Base-by-base conservation (phyloP, 176 grass and related monocot species). In the Zoysia pacifica region DNA sequence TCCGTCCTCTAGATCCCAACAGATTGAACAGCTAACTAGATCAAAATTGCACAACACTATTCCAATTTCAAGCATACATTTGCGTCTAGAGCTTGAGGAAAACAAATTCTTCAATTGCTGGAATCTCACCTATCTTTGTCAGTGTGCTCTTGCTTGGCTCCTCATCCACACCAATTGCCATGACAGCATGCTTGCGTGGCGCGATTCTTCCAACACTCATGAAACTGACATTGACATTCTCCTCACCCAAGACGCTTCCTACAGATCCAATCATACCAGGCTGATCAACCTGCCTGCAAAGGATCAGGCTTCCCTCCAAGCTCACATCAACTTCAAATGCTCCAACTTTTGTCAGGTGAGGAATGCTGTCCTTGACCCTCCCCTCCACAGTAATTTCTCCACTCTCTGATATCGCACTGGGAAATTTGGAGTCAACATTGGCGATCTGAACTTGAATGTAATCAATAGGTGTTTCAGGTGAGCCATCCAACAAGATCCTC, bases 171-270 rank as follows among this genome's bases (percentile, higher is more conserved):
- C 93, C 93, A 0, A 97, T 97, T 0, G 93, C 90, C 93, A 97
- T 97, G 28, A 97, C 81, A 4, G 93, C 93, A 5, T 81, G 90
- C 72, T 88, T 88, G 48, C 93, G 87, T 56, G 93, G 93, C 9
- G 86, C 93, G 2, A 74, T 79, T 20, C 93, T 84, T 19, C 93
- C 93, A 0, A 97, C 93, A 42, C 93, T 97, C 93, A 97, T 97
- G 89, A 97, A 97, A 81, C 86, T 97, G 48, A 97, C 93, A 72
- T 97, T 97, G 18, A 97, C 83, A 7, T 97, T 97, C 76, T 89
- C 87, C 69, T 91, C 88, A 2, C 90, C 93, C n/a, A 97, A 39
- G 19, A 93, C 83, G 7, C 87, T 87, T 67, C 90, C 93, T 0
- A 97, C 90, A 2, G 88, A 71, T 14, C 93, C 93, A 9, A 97